Conservation (phyloP, 305 asterid genomes). For the Ilex paraguariensis region DNA sequence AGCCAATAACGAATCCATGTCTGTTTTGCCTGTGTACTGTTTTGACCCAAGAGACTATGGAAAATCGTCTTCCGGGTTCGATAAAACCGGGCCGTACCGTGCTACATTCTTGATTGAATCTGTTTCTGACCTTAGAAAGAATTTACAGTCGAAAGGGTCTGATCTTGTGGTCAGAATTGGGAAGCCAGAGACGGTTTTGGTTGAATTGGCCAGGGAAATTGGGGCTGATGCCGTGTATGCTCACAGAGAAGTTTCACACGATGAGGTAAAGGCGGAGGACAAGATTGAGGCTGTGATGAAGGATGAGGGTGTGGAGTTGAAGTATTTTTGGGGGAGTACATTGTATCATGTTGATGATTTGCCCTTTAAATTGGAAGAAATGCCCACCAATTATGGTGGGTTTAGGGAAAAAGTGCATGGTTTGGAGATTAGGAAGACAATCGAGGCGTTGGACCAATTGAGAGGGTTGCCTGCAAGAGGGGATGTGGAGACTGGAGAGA, state of each 20-base stretch:
- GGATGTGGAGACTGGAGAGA: slow-evolving; percentile 87
- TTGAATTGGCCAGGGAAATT: slow-evolving; percentile 72
- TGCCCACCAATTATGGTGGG: slow-evolving; percentile 89
- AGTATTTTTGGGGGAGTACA: slow-evolving; percentile 97
- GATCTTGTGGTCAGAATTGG: slow-evolving; percentile 90
- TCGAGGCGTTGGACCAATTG: slow-evolving; percentile 72
- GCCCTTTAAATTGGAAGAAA: slow-evolving; percentile 74
- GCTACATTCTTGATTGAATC: slow-evolving; percentile 81
- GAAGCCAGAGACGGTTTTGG: slow-evolving; percentile 71
- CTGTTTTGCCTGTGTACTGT: slow-evolving; percentile 88
- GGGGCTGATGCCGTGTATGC: slow-evolving; percentile 94
- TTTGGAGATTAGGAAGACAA: slow-evolving; percentile 75
- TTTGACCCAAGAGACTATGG: slow-evolving; percentile 98
- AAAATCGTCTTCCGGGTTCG: slow-evolving; percentile 87
- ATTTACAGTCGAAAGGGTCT: slow-evolving; percentile 74
- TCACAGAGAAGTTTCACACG: slow-evolving; percentile 75
- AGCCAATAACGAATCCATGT: slow-evolving; percentile 73
- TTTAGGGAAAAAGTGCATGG: slow-evolving; percentile 80
- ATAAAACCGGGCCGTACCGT: slow-evolving; percentile 87
- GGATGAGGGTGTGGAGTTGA: slow-evolving; percentile 88
- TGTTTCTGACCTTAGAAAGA: slow-evolving; percentile 62
- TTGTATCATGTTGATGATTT: slow-evolving; percentile 93
- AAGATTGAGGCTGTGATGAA: slow-evolving; percentile 73
- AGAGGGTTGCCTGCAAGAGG: slow-evolving; percentile 84
- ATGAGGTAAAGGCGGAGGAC: slow-evolving; percentile 82